Conservation (phyloP, 2,329 filamentous ascomycete species). For the Alternaria triticimaculans region DNA sequence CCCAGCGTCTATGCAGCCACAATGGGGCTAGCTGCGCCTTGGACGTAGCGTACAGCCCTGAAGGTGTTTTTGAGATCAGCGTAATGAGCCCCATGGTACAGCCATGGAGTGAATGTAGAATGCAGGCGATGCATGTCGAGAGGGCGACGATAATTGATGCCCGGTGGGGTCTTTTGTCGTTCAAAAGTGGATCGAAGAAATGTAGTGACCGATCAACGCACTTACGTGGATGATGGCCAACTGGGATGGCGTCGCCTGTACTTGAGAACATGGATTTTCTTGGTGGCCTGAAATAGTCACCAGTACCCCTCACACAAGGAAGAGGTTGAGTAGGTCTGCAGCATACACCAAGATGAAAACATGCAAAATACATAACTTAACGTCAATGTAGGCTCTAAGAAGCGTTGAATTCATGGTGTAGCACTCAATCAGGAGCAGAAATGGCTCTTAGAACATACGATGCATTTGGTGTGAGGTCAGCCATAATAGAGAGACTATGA, state of each 20-base stretch:
- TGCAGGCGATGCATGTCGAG: not conserved
- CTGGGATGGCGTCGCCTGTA: not conserved
- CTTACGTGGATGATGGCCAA: not conserved
- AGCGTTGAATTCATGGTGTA: not conserved
- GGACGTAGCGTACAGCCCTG: not conserved
- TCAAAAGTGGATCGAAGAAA: not conserved
- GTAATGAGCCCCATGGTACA: not conserved
- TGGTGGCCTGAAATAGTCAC: not conserved
- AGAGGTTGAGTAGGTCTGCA: not conserved
- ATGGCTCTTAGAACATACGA: not conserved
- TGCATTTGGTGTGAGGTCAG: not conserved
- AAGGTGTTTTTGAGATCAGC: not conserved
- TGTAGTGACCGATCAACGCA: not conserved
- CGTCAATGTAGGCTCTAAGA: not conserved
- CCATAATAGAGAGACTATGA: not conserved
- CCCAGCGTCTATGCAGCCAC: not conserved
- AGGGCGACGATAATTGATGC: not conserved
- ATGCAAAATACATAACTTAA: not conserved
- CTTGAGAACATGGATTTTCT: not conserved
- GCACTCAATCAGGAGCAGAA: not conserved
- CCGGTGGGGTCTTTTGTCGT: not conserved
- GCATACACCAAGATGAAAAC: not conserved
- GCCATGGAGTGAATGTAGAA: not conserved
- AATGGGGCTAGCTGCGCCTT: not conserved
- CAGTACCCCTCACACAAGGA: not conserved